Base-by-base conservation (phyloP, 2,329 filamentous ascomycete species). In the Didymellaceae sp. region DNA sequence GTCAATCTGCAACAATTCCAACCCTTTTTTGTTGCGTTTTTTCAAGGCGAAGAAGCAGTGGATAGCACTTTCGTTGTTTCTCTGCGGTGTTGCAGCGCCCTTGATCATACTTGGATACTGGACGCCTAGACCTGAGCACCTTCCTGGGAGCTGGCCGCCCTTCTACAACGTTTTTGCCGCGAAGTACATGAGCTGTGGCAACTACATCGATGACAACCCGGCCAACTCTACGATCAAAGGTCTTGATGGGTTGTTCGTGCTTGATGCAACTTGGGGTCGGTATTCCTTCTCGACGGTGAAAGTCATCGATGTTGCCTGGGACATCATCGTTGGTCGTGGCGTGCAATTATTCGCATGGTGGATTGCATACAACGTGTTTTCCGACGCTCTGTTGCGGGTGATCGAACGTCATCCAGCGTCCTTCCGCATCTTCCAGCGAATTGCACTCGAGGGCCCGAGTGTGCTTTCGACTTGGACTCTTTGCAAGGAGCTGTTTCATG, bases 221-320 rank as follows among this genome's bases (percentile, higher is more conserved):
- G 53, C 52, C 16, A 62, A 62, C 16, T 47, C 61, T 1, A 62
- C 53, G 0, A 37, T 63, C 3, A 40, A 34, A 11, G 68, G 67
- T 2, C 52, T 67, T 5, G 62, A 68, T 26, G 58, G 54, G 6
- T 38, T 72, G 1, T 72, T 71, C 25, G 58, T 65, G 13, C 54
- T 72, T 5, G 68, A 70, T 43, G 20, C 30, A 3, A 63, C 59
- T 0, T 65, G 50, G 24, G 69, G 67, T 1, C 35, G 24, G 0
- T 65, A 66, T 16, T 42, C 63, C 0, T 74, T 74, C 38, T 55
- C 65, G 8, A 58, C 61, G 8, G 73, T 60, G 11, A 74, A 75
- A 40, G 53, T 64, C 2, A 66, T 75, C n/a, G 71, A 74, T 41
- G 61, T 71, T 6, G 41, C 52, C 1, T 75, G 71, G 71, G 72